phyloP scores from a whole-genome alignment of 805 yeast genomes.

The Zygoascus ofunaensis region DNA sequence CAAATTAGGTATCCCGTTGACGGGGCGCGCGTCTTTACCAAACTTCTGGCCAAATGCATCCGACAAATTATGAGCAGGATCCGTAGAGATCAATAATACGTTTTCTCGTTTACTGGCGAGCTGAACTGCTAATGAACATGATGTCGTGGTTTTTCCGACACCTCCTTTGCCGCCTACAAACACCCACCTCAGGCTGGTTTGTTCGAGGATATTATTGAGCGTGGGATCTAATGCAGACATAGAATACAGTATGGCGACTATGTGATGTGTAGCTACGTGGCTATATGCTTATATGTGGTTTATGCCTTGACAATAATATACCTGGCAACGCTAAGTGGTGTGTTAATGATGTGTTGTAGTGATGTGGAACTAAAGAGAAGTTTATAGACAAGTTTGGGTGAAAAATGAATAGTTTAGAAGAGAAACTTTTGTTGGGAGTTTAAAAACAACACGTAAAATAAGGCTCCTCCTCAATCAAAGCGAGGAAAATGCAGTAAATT shows the following conservation, averaged over 20 bases:
- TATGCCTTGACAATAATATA: no score
- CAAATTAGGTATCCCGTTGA: slow-evolving; percentile 78
- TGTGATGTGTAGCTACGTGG: no score
- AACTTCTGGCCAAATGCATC: slow-evolving; percentile 98
- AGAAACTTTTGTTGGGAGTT: no score
- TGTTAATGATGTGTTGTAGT: no score
- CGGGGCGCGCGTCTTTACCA: slow-evolving; percentile 91
- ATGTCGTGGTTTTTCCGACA: slow-evolving; percentile 97
- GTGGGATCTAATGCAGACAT: slow-evolving; percentile 34
- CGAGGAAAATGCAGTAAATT: no score
- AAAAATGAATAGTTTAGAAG: no score
- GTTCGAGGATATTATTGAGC: slow-evolving; percentile 34
- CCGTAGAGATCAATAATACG: slow-evolving; percentile 86
- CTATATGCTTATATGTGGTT: no score
- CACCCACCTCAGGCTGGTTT: slow-evolving; percentile 72
- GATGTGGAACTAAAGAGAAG: no score
- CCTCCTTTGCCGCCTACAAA: slow-evolving; percentile 99
- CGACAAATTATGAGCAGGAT: slow-evolving; percentile 95
- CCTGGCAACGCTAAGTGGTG: no score
- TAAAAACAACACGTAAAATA: no score
- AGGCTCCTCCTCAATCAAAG: no score
- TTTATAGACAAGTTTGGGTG: no score
- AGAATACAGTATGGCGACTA: slow-evolving; percentile 16
- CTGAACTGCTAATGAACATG: slow-evolving; percentile 91
- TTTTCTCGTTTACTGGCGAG: slow-evolving; percentile 77